Conservation (phyloP, 1,139 yeast genomes). For the Taphrina populina region DNA sequence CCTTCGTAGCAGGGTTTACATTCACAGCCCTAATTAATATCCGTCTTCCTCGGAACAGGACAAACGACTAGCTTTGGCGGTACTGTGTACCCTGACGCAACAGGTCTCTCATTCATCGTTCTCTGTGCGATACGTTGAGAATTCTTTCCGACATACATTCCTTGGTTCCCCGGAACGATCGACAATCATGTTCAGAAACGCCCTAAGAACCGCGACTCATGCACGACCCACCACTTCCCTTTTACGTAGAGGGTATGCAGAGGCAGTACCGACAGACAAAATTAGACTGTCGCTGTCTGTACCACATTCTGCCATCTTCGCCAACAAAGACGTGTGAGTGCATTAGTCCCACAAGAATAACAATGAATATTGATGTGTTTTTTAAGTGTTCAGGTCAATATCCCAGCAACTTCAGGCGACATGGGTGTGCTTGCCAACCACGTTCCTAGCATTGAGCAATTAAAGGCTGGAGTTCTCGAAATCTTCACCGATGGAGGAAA, state of each 20-base stretch:
- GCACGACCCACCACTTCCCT: constrained; percentile 14
- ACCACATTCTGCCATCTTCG: constrained; percentile 54
- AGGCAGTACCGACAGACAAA: constrained; percentile 65
- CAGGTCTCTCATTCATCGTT: neutral
- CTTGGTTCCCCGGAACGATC: neutral
- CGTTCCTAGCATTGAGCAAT: constrained; percentile 96
- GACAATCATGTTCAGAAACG: constrained; percentile 27
- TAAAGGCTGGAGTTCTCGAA: constrained; percentile 94
- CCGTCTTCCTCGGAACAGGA: too few species aligned
- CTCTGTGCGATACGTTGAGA: neutral
- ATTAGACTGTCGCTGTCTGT: constrained; percentile 86
- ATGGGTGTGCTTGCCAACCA: constrained; percentile 97
- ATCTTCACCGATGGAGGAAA: constrained; percentile 76
- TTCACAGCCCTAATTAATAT: too few species aligned
- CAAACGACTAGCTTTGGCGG: too few species aligned
- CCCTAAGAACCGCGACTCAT: constrained; percentile 20
- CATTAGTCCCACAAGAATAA: constrained; percentile 39
- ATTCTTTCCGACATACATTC: too few species aligned
- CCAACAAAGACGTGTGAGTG: constrained; percentile 33
- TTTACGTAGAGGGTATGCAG: constrained; percentile 34
- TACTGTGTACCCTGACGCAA: too few species aligned
- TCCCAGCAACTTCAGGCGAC: constrained; percentile 95
- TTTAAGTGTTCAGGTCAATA: constrained; percentile 79
- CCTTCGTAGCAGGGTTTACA: too few species aligned
- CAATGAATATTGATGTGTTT: constrained; percentile 8